These are phyloP conservation scores for Cornus kousa DNA, from an alignment of 148 eudicot genomes.

Conservation along the genomic window DNA sequence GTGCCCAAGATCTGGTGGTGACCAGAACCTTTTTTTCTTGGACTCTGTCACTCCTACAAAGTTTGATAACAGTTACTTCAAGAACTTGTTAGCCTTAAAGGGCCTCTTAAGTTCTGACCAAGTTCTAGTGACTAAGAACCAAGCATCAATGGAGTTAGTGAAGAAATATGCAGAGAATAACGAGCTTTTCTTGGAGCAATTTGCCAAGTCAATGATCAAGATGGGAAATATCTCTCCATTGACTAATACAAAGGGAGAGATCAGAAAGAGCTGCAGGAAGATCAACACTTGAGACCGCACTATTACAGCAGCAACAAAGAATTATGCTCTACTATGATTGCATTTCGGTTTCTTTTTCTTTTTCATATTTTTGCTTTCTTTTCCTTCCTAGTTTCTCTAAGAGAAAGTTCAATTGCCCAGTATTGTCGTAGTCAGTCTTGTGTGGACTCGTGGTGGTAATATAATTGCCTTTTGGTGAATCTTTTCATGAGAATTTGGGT, in stretches of 20 bases:
- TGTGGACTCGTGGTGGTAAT: too few relatives aligned
- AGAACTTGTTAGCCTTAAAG: slow-evolving; percentile 45
- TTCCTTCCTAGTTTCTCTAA: too few relatives aligned
- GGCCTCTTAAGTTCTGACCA: slow-evolving; percentile 63
- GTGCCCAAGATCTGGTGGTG: slow-evolving; percentile 86
- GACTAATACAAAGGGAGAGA: slow-evolving; percentile 67
- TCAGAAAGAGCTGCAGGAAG: slow-evolving; percentile 74
- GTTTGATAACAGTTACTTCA: slow-evolving; percentile 64
- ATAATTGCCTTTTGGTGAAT: background rate
- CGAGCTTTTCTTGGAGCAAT: slow-evolving; percentile 68
- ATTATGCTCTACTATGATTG: background rate
- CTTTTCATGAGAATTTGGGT: background rate
- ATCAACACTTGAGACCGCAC: slow-evolving; percentile 32
- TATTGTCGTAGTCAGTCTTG: too few relatives aligned
- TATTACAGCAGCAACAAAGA: background rate
- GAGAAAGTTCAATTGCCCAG: too few relatives aligned
- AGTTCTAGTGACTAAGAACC: slow-evolving; percentile 43
- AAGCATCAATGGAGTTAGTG: slow-evolving; percentile 43
- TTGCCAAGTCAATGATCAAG: slow-evolving; percentile 71
- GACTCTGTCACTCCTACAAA: slow-evolving; percentile 44
- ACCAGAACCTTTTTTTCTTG: slow-evolving; percentile 66
- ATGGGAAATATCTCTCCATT: slow-evolving; percentile 76
- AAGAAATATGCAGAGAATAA: slow-evolving; percentile 58
- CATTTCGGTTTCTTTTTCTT: background rate
- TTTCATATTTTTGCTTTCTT: too few relatives aligned